Evolutionary conservation across 2,329 filamentous ascomycete species (phyloP).

Genomic region (Ceratocystis colombiana): DNA sequence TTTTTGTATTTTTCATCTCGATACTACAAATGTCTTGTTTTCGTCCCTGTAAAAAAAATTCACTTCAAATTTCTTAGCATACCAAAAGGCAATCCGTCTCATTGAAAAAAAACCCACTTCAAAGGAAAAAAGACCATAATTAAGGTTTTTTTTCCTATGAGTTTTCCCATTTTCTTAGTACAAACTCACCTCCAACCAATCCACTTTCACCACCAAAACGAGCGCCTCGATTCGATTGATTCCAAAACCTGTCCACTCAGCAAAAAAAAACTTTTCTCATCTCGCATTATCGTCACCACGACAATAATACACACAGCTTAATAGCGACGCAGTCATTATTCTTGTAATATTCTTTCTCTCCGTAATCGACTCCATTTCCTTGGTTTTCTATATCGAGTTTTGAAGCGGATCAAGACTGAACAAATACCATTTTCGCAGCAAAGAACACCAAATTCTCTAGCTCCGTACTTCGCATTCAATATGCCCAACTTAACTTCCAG

Average conservation of each 20-base stretch:
- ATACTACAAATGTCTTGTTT: neutral
- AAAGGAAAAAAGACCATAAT: slow-evolving; percentile 3
- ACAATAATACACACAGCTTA: neutral
- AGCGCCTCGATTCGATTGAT: slow-evolving; percentile 5
- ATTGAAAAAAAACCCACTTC: slow-evolving; percentile 12
- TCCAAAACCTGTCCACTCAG: slow-evolving; percentile 12
- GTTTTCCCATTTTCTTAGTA: neutral
- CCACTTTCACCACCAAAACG: slow-evolving; percentile 14
- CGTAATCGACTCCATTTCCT: neutral
- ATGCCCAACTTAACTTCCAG: slow-evolving; percentile 69
- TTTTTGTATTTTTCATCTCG: neutral
- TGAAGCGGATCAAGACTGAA: slow-evolving; percentile 6
- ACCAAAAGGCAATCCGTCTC: neutral
- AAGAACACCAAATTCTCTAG: slow-evolving; percentile 5
- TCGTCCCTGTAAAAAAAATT: neutral
- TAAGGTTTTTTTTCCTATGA: slow-evolving; percentile 8
- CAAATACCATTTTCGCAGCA: neutral
- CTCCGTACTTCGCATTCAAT: slow-evolving; percentile 23
- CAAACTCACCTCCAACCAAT: slow-evolving; percentile 13
- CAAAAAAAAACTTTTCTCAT: neutral
- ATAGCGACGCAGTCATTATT: neutral
- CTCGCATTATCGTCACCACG: neutral
- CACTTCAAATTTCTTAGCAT: neutral
- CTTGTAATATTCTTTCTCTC: neutral
- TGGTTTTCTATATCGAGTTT: neutral